Base-by-base conservation (phyloP, 176 grass and related monocot genomes). In the Bonia amplexicaulis region DNA sequence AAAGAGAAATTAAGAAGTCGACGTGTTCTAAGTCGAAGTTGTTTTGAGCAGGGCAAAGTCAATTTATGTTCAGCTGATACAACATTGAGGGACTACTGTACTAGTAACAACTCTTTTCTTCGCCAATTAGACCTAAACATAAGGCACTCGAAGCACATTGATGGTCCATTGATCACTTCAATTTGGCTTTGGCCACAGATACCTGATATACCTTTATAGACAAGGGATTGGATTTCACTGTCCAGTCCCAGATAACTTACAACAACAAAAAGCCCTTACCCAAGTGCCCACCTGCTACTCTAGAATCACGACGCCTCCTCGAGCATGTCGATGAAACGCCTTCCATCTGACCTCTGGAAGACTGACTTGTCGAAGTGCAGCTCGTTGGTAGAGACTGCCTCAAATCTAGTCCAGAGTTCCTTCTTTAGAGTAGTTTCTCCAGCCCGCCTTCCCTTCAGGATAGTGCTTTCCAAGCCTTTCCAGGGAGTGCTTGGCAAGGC, bases 341-440 rank as follows among this genome's bases (percentile, higher is more conserved):
- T 96, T 27, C 80, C 78, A 14, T 84, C 73, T 16, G 54, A 29
- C 49, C 81, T 81, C 74, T 88, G 77, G 71, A 99, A 96, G 77
- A 96, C 39, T 33, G 86, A 87, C 27, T 39, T 87, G 80, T 89
- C 65, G 29, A 96, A 74, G 71, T 87, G 84, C 51, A 99, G 83
- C 27, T 80, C 81, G 71, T 87, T 74, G 15, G 80, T 79, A 19
- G 93, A 92, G 71, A 74, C 86, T 9, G 91, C 93, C 65, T 99
- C 96, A 69, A 96, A 99, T 47, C 89, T 90, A 52, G 86, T 89
- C 96, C 96, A 96, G 46, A 99, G 75, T 85, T 99, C 96, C 82
- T 76, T 96, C 85, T 94, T 99, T 16, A 99, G 90, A 66, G 96
- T 99, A 6, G 85, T 80, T 87, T 99, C 96, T 59, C 96, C 96